A percentile compares a stretch with the other conserved stretches of the same genome.
Evolutionary conservation across 192 early-diverging fungal species (phyloP).

Genomic region (Phycomyces blakesleeanus): DNA sequence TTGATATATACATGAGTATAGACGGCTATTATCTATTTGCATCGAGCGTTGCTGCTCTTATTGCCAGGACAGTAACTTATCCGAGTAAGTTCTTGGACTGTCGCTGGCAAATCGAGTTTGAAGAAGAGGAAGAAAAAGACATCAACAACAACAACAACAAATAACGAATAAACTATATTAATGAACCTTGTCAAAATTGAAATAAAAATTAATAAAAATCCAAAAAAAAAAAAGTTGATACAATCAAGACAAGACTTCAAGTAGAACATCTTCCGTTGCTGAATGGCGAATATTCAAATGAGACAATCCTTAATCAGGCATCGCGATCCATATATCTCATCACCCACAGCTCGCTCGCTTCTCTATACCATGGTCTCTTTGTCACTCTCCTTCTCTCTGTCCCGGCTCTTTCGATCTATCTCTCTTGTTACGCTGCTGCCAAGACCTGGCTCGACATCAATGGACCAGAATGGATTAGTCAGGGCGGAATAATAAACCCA

Average conservation of each 20-base stretch:
- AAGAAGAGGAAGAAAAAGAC: slow-evolving; percentile 3
- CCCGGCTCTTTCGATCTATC: slow-evolving; percentile 67
- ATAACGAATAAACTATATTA: no score
- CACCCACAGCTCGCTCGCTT: slow-evolving; percentile 13
- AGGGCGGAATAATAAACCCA: slow-evolving; percentile 50
- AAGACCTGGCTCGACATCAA: slow-evolving; percentile 37
- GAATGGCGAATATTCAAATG: slow-evolving; percentile 24
- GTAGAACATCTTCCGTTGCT: slow-evolving; percentile 20
- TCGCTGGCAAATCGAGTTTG: no score
- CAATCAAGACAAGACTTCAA: slow-evolving; percentile 70
- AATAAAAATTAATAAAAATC: no score
- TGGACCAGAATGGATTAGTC: slow-evolving; percentile 16
- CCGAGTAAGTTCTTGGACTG: slow-evolving; percentile 40
- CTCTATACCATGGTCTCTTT: slow-evolving; percentile 66
- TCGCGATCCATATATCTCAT: slow-evolving; percentile 19
- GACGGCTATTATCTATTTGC: slow-evolving; percentile 37
- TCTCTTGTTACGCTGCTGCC: slow-evolving; percentile 63
- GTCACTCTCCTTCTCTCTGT: slow-evolving; percentile 67
- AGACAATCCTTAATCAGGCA: slow-evolving; percentile 19
- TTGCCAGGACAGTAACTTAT: slow-evolving; percentile 61
- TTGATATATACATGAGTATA: no score
- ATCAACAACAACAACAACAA: no score
- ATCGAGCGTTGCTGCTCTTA: slow-evolving; percentile 53
- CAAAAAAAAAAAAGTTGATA: slow-evolving; percentile 51
- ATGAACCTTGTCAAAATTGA: no score